Conservation (phyloP, 1,284 basidiomycete genomes). For the Marasmius sp. region DNA sequence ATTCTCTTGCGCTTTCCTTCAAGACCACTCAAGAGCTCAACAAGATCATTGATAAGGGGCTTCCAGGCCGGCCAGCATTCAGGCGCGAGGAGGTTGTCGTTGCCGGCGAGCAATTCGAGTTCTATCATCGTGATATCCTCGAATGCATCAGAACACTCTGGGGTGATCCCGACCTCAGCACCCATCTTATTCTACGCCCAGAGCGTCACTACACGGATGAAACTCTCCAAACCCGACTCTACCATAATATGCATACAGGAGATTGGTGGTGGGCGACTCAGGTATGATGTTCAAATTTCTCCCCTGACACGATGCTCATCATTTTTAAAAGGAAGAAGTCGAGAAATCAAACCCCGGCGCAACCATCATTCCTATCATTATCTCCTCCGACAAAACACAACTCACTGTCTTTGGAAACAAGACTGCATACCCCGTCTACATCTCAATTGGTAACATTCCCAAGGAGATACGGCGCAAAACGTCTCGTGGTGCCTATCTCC, state of each 20-base stretch:
- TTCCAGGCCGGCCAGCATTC: slow-evolving; percentile 2
- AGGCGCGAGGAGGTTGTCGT: slow-evolving; percentile 2
- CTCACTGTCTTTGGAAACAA: slow-evolving; percentile 36
- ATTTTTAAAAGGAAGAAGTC: slow-evolving; percentile 22
- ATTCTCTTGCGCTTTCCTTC: not conserved
- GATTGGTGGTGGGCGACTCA: slow-evolving; percentile 40
- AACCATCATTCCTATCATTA: slow-evolving; percentile 40
- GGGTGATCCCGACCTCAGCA: slow-evolving; percentile 8
- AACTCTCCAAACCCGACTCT: too few species aligned
- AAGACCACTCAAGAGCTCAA: not conserved
- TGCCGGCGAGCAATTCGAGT: slow-evolving; percentile 6
- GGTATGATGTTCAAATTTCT: too few species aligned
- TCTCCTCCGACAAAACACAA: slow-evolving; percentile 17
- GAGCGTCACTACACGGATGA: slow-evolving; percentile 30
- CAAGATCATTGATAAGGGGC: slow-evolving; percentile 5
- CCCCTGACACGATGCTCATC: too few species aligned
- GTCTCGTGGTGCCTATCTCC: slow-evolving; percentile 30
- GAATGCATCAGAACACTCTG: slow-evolving; percentile 4
- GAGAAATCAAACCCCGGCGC: slow-evolving; percentile 27
- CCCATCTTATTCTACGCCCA: slow-evolving; percentile 27
- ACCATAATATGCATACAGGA: slow-evolving; percentile 34
- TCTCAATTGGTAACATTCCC: slow-evolving; percentile 45
- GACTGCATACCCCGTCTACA: slow-evolving; percentile 39
- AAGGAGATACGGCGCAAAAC: slow-evolving; percentile 38
- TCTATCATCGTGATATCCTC: slow-evolving; percentile 6